phyloP scores from a whole-genome alignment of 768 basidiomycete genomes.

The Boletus fagicola region DNA sequence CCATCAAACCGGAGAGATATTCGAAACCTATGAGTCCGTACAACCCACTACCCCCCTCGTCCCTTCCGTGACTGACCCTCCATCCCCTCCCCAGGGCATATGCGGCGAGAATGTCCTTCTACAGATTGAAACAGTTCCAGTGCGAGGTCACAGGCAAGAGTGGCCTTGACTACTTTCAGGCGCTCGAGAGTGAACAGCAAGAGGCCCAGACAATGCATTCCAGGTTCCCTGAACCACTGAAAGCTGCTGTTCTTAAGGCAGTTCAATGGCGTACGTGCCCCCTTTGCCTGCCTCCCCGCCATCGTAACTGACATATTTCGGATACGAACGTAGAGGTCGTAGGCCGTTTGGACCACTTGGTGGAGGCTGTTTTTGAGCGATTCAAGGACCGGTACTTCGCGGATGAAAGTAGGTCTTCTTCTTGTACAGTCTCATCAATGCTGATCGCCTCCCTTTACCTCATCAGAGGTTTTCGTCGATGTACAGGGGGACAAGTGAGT shows the following conservation, averaged over 20 bases:
- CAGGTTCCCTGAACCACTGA: constrained; percentile 89
- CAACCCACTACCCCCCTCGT: constrained; percentile 23
- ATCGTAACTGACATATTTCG: constrained; percentile 12
- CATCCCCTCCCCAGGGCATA: constrained; percentile 53
- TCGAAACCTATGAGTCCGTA: constrained; percentile 90
- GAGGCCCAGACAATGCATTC: constrained; percentile 89
- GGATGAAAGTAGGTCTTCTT: constrained; percentile 72
- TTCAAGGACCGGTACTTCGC: constrained; percentile 95
- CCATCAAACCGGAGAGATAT: constrained; percentile 94
- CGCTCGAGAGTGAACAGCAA: constrained; percentile 84
- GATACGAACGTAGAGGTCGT: constrained; percentile 73
- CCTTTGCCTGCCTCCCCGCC: constrained; percentile 17
- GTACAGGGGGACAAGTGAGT: constrained; percentile 81
- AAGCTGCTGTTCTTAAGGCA: constrained; percentile 83
- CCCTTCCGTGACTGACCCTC: constrained; percentile 24
- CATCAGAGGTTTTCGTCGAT: constrained; percentile 82
- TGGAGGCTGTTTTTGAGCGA: constrained; percentile 92
- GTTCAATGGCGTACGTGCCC: constrained; percentile 93
- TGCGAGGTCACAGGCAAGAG: constrained; percentile 97
- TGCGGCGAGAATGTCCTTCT: constrained; percentile 91
- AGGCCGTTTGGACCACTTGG: constrained; percentile 91
- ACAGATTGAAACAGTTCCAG: constrained; percentile 90
- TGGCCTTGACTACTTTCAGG: constrained; percentile 91
- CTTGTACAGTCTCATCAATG: constrained; percentile 5
- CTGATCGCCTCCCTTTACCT: constrained; percentile 18